Evolutionary conservation across 495 filamentous ascomycete genomes (phyloP).

Genomic region (Talaromyces stipitatus): DNA sequence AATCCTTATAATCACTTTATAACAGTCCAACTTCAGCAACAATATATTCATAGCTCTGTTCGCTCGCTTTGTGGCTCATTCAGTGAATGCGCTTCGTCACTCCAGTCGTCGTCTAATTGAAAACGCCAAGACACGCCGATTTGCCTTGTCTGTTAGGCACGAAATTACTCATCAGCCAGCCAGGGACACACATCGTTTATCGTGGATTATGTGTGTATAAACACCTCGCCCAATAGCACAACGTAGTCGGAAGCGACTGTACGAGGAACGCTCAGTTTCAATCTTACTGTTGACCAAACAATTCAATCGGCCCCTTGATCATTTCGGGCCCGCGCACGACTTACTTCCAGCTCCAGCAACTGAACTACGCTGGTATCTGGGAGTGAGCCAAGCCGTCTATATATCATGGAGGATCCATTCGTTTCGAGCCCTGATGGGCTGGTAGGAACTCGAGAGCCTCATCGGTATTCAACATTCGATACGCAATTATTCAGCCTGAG

Average conservation of each 20-base stretch:
- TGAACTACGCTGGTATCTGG: constrained; percentile 8
- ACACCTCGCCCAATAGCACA: background rate
- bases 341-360: constrained; percentile 3
- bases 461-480: constrained; percentile 75
- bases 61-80: background rate
- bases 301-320: background rate
- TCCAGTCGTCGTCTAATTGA: background rate
- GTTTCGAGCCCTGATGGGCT: constrained; percentile 29
- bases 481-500: constrained; percentile 70
- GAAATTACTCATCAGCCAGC: background rate
- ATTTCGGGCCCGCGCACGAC: background rate
- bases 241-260: no score
- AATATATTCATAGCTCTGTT: background rate
- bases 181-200: background rate
- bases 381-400: constrained; percentile 6
- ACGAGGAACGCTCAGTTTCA: background rate
- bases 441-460: constrained; percentile 40
- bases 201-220: background rate
- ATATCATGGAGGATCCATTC: constrained; percentile 50
- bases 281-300: background rate
- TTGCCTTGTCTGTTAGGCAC: background rate
- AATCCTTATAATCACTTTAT: background rate
- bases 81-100: background rate
- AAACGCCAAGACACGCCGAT: background rate
- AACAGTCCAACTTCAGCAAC: background rate